Evolutionary conservation across 2,329 filamentous ascomycete species (phyloP), one percentile per base, ranked within the genome.

Genomic region (Phialocephala sp.): DNA sequence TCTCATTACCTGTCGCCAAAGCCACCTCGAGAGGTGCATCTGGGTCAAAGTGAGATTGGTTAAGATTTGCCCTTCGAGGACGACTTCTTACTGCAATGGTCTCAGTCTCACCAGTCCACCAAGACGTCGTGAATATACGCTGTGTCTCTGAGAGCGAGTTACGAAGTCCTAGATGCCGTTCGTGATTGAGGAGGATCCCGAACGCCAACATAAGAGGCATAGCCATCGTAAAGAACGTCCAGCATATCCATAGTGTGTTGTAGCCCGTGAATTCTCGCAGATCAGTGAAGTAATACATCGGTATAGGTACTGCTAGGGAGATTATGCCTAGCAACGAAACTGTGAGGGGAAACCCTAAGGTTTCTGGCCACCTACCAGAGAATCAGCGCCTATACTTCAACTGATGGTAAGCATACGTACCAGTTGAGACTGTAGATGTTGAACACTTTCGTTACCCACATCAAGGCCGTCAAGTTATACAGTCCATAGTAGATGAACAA

Each of bases 371-470:
- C 79, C 79, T 82, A 32, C 11, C 18, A 11, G 11, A 22, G 4
- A 11, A 24, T 50, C 20, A 50, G 45, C 45, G n/a, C 45, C 20
- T 2, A 20, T 11, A 43, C 11, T 50, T 24, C n/a, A 24, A 50
- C 45, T 24, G 6, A 50, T 9, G 11, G 1, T 22, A 4, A 50
- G 43, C 4, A 50, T 50, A 20, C 60, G 37, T 61, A 77, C 88
- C 88, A 91, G 77, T 91, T 91, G 64, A 91, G 79, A 67, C 85
- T 87, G 80, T 91, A 91, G 24, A 91, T 81, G 72, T 91, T 91
- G 76, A 91, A 91, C 5, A 90, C 83, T 73, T 90, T 90, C 57
- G 88, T 91, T 74, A 91, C 89, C 87, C 88, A 91, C 67, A 89
- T 84, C 71, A 91, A 78, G 2, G 88, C 88, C 4, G 87, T 89